These are phyloP conservation scores for Sphaerulina musiva DNA, from an alignment of 2,329 filamentous ascomycete species.

Conservation along the genomic window DNA sequence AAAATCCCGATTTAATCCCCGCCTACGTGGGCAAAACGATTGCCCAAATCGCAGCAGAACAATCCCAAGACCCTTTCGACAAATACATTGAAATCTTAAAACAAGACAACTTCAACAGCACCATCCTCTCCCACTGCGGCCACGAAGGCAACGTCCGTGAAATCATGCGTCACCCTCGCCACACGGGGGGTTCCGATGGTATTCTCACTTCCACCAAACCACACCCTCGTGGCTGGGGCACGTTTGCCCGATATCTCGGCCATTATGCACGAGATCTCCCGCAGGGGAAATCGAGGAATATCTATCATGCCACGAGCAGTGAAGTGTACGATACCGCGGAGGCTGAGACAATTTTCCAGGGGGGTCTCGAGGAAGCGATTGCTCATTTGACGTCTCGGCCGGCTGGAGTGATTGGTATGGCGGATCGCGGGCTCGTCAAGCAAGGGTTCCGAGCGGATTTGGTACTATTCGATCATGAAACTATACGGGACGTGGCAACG, in stretches of 20 bases:
- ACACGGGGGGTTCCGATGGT: slow-evolving; percentile 28
- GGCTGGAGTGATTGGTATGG: slow-evolving; percentile 19
- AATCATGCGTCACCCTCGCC: slow-evolving; percentile 26
- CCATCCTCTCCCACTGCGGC: slow-evolving; percentile 26
- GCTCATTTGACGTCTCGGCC: slow-evolving; percentile 26
- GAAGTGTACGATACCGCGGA: slow-evolving; percentile 19
- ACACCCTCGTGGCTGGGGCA: slow-evolving; percentile 29
- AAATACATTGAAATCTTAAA: slow-evolving; percentile 26
- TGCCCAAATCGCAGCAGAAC: slow-evolving; percentile 22
- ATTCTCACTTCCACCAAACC: slow-evolving; percentile 29
- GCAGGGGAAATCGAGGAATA: slow-evolving; percentile 20
- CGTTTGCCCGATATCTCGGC: slow-evolving; percentile 27
- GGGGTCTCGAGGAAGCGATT: slow-evolving; percentile 27
- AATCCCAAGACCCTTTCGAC: slow-evolving; percentile 23
- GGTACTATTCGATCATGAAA: slow-evolving; percentile 24
- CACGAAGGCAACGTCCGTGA: slow-evolving; percentile 27
- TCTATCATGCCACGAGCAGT: slow-evolving; percentile 18
- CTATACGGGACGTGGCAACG: slow-evolving; percentile 26
- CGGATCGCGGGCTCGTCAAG: slow-evolving; percentile 23
- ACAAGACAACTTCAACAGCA: slow-evolving; percentile 26
- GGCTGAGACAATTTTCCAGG: slow-evolving; percentile 24
- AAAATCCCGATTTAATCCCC: slow-evolving; percentile 15
- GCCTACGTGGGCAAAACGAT: slow-evolving; percentile 28
- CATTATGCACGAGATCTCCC: slow-evolving; percentile 27
- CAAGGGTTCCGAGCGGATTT: slow-evolving; percentile 26